These are phyloP conservation scores for Mycena venus DNA, from an alignment of 768 basidiomycete species.

Conservation along the genomic window DNA sequence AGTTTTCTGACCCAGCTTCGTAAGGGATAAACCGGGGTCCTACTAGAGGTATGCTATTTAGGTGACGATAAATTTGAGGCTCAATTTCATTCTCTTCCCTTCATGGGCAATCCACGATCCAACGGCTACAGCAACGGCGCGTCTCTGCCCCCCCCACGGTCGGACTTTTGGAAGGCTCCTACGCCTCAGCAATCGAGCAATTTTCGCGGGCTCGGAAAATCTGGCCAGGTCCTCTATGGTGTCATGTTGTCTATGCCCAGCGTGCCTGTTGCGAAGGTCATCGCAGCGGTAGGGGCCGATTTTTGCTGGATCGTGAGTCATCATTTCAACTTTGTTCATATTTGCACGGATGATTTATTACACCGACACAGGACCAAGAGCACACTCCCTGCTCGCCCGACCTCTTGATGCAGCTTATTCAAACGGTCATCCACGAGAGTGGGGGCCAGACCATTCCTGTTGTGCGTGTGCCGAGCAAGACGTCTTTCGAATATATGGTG, in stretches of 20 bases:
- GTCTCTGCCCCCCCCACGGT: not conserved
- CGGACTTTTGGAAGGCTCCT: not conserved
- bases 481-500: slow-evolving; percentile 6
- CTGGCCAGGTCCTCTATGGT: not conserved
- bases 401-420: not conserved
- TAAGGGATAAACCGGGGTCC: no score
- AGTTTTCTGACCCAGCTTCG: no score
- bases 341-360: not conserved
- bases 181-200: slow-evolving; percentile 4
- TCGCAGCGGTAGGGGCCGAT: slow-evolving; percentile 7
- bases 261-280: slow-evolving; percentile 2
- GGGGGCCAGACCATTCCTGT: slow-evolving; percentile 11
- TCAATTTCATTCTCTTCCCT: not conserved
- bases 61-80: not conserved
- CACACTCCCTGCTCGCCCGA: not conserved
- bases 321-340: not conserved
- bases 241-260: not conserved
- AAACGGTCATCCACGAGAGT: not conserved
- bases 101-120: not conserved
- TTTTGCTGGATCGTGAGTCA: slow-evolving; percentile 8
- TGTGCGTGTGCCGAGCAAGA: slow-evolving; percentile 23
- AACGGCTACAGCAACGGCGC: not conserved
- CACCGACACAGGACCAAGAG: not conserved
- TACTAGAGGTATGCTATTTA: not conserved
- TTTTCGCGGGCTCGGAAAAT: not conserved